These are phyloP conservation scores for Alternaria sp. DNA, from an alignment of 2,329 filamentous ascomycete genomes.

Conservation along the genomic window DNA sequence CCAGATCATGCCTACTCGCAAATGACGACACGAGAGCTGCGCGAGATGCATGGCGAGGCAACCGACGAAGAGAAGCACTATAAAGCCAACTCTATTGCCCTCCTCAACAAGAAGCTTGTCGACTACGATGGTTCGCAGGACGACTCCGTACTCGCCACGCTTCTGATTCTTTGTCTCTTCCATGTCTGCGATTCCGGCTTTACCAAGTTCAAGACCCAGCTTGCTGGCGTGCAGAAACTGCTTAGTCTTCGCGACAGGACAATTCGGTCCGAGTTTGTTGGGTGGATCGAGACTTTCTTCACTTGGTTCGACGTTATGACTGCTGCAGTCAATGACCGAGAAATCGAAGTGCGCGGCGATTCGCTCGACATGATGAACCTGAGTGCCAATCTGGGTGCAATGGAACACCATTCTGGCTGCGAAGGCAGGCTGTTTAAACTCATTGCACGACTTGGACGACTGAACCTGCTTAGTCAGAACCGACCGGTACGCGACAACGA, in stretches of 20 bases:
- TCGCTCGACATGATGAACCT: slow-evolving; percentile 69
- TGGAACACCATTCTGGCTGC: slow-evolving; percentile 87
- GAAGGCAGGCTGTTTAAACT: slow-evolving; percentile 86
- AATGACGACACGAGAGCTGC: slow-evolving; percentile 45
- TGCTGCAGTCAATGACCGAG: slow-evolving; percentile 88
- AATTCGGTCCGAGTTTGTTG: slow-evolving; percentile 69
- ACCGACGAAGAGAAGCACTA: slow-evolving; percentile 81
- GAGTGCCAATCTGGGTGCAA: slow-evolving; percentile 71
- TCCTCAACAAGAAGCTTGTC: slow-evolving; percentile 83
- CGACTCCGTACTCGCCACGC: slow-evolving; percentile 85
- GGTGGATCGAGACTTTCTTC: slow-evolving; percentile 92
- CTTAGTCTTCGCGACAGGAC: slow-evolving; percentile 74
- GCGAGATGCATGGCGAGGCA: slow-evolving; percentile 60
- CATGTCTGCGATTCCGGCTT: slow-evolving; percentile 93
- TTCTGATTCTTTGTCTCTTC: slow-evolving; percentile 88
- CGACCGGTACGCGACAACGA: slow-evolving; percentile 54
- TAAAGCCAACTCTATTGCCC: slow-evolving; percentile 81
- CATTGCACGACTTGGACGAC: slow-evolving; percentile 79
- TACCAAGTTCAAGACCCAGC: slow-evolving; percentile 90
- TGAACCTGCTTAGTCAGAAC: slow-evolving; percentile 82
- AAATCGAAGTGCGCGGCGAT: slow-evolving; percentile 75
- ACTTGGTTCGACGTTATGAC: slow-evolving; percentile 95
- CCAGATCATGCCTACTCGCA: slow-evolving; percentile 48
- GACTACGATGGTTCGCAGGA: slow-evolving; percentile 77
- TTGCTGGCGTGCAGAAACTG: slow-evolving; percentile 91